phyloP scores from a whole-genome alignment of 495 filamentous ascomycete genomes.

The Penicillium chermesinum region DNA sequence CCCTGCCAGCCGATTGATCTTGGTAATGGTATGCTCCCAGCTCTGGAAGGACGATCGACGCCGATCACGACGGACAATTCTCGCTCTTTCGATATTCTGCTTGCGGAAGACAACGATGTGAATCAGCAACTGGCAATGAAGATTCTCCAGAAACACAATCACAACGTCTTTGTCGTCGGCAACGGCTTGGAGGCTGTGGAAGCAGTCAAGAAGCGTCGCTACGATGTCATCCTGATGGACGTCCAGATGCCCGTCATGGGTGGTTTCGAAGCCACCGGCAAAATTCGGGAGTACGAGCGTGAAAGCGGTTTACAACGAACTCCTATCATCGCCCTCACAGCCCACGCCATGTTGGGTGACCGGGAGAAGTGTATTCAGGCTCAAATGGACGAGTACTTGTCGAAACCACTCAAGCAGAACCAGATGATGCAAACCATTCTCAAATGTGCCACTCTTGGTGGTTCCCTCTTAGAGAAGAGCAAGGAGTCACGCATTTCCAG shows the following conservation, averaged over 20 bases:
- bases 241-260: constrained; percentile 99
- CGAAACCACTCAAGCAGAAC: constrained; percentile 96
- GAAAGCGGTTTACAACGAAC: constrained; percentile 70
- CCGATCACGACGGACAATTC: constrained; percentile 91
- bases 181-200: constrained; percentile 93
- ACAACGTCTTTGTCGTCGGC: constrained; percentile 91
- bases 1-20: constrained; percentile 93
- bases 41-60: constrained; percentile 87
- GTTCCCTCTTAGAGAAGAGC: constrained; percentile 72
- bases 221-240: constrained; percentile 97
- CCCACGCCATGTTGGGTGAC: constrained; percentile 98
- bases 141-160: constrained; percentile 97
- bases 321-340: constrained; percentile 95
- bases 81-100: constrained; percentile 89
- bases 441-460: constrained; percentile 89
- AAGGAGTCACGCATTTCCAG: constrained; percentile 54
- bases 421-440: constrained; percentile 98
- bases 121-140: constrained; percentile 96
- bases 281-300: constrained; percentile 92
- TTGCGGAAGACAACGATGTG: constrained; percentile 97
- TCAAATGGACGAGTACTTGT: constrained; percentile 98
- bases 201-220: constrained; percentile 80
- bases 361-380: constrained; percentile 97
- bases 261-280: constrained; percentile 94
- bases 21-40: constrained; percentile 97